Conservation (phyloP, 345 rosid species). For the Arabis hirsuta region DNA sequence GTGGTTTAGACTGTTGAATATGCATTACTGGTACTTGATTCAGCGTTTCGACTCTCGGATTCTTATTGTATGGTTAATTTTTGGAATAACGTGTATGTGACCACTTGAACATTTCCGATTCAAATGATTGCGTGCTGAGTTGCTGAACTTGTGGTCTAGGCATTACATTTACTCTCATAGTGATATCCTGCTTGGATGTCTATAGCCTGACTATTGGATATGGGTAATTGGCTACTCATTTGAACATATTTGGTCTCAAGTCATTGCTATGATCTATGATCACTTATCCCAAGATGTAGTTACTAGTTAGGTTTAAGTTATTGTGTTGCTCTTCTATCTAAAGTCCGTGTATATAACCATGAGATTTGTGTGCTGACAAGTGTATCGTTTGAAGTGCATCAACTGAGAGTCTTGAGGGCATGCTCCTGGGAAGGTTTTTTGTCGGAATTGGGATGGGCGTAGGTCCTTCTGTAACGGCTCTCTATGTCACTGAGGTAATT, state of each 20-base stretch:
- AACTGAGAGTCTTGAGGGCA: constrained; percentile 75
- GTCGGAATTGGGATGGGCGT: constrained; percentile 96
- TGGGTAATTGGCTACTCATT: constrained; percentile 8
- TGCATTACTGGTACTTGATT: constrained; percentile 23
- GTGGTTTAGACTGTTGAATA: constrained; percentile 9
- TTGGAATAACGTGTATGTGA: constrained; percentile 17
- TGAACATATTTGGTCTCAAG: constrained; percentile 12
- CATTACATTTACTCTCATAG: constrained; percentile 4
- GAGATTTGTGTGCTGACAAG: constrained; percentile 35
- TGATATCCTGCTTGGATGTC: neutral
- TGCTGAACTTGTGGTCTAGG: constrained; percentile 7
- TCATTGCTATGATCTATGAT: constrained; percentile 3
- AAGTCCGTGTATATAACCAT: constrained; percentile 19
- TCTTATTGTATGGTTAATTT: neutral
- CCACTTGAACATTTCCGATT: constrained; percentile 14
- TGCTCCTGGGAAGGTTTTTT: constrained; percentile 89
- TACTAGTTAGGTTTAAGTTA: constrained; percentile 12
- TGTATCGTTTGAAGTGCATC: constrained; percentile 66
- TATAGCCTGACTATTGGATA: neutral
- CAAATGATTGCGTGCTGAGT: constrained; percentile 7
- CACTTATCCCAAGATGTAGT: constrained; percentile 8
- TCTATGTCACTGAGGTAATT: constrained; percentile 92
- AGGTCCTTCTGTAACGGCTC: constrained; percentile 92
- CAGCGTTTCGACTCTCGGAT: neutral
- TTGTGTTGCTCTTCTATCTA: neutral